Percentiles rank a stretch among this genome's conserved stretches.
phyloP scores from a whole-genome alignment of 192 early-diverging fungal species.

The Linnemannia elongata region DNA sequence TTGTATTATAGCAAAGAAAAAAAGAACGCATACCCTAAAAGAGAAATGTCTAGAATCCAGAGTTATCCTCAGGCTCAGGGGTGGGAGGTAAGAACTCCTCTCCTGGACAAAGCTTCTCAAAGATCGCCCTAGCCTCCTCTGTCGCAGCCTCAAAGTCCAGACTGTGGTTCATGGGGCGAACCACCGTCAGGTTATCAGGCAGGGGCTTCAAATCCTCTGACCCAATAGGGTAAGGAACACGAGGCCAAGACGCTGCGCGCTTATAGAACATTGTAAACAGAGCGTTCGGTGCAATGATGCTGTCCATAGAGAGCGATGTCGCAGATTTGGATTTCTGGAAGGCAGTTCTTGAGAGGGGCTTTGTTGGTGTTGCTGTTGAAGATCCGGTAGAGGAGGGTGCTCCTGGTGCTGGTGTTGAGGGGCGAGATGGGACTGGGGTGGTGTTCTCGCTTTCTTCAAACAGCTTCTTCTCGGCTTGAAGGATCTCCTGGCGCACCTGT shows the following conservation, averaged over 20 bases:
- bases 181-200: constrained; percentile 62
- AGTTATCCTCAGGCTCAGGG: constrained; percentile 56
- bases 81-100: constrained; percentile 65
- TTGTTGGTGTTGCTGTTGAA: constrained; percentile 1
- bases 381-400: constrained; percentile 3
- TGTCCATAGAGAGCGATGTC: background rate
- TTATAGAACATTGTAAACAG: constrained; percentile 63
- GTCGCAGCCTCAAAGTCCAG: constrained; percentile 64
- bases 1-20: too few relatives aligned
- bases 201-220: constrained; percentile 44
- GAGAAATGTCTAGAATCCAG: constrained; percentile 12
- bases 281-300: constrained; percentile 34
- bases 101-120: constrained; percentile 53
- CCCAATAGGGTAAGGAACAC: constrained; percentile 40
- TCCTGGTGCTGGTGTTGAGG: constrained; percentile 31
- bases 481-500: constrained; percentile 38
- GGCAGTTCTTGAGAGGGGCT: constrained; percentile 24
- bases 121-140: constrained; percentile 58
- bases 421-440: constrained; percentile 38
- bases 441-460: constrained; percentile 33
- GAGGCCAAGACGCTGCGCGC: constrained; percentile 44
- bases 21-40: too few relatives aligned
- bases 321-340: constrained; percentile 45
- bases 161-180: constrained; percentile 58
- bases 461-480: constrained; percentile 46